Evolutionary conservation across 192 early-diverging fungal genomes (phyloP).

Genomic region (Ambispora gerdemannii): DNA sequence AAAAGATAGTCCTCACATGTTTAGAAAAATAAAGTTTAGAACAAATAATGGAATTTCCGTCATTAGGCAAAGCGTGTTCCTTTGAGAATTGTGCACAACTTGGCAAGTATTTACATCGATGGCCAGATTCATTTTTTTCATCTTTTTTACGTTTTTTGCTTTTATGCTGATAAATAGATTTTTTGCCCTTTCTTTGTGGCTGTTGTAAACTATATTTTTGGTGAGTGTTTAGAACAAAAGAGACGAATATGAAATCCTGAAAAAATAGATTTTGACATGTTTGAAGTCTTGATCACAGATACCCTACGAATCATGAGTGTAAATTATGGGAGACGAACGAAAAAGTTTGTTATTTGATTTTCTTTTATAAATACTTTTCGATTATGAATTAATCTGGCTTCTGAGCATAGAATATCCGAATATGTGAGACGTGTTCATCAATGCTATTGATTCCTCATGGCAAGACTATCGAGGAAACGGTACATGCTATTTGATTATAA

Average conservation of each 20-base stretch:
- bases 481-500: constrained; percentile 8
- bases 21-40: too few relatives aligned
- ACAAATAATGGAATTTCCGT: constrained; percentile 37
- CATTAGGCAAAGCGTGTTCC: constrained; percentile 25
- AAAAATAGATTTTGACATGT: neutral
- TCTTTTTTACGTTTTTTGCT: neutral
- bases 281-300: constrained; percentile 35
- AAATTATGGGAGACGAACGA: constrained; percentile 12
- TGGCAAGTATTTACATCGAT: constrained; percentile 15
- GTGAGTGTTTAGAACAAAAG: constrained; percentile 35
- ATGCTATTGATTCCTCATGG: constrained; percentile 22
- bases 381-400: neutral
- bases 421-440: constrained; percentile 16
- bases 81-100: constrained; percentile 2
- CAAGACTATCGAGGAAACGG: constrained; percentile 15
- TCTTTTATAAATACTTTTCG: constrained; percentile 7
- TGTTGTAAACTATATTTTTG: constrained; percentile 47
- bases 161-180: constrained; percentile 36
- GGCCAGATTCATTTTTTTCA: neutral
- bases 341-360: constrained; percentile 7
- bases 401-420: neutral
- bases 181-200: constrained; percentile 47
- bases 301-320: constrained; percentile 32
- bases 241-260: neutral
- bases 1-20: too few relatives aligned